phyloP scores from a whole-genome alignment of 306 rosid genomes.

The Abrus precatorius region DNA sequence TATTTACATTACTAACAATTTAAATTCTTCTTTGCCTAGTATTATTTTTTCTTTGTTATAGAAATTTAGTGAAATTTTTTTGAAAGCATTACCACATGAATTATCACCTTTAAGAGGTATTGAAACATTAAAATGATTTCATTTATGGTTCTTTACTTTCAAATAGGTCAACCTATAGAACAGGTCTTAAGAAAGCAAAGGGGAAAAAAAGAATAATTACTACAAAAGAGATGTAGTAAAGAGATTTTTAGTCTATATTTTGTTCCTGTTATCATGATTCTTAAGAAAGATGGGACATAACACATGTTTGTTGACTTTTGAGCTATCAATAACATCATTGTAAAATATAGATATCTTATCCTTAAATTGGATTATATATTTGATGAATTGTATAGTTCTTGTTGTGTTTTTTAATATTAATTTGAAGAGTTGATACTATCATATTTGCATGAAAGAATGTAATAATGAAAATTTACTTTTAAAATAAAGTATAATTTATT shows the following conservation, averaged over 20 bases:
- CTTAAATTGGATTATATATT: neutral
- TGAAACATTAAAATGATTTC: neutral
- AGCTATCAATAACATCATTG: neutral
- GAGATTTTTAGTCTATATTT: no score
- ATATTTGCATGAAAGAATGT: no score
- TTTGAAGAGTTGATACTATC: no score
- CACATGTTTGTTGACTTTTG: neutral
- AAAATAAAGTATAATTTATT: no score
- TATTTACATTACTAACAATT: neutral
- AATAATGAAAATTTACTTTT: no score
- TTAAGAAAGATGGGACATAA: neutral
- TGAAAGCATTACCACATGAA: neutral
- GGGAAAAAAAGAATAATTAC: neutral
- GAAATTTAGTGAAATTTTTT: neutral
- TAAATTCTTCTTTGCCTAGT: neutral
- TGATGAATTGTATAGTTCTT: no score
- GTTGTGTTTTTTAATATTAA: no score
- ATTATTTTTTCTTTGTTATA: neutral
- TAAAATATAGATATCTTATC: neutral
- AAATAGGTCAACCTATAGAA: neutral
- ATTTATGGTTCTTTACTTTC: neutral
- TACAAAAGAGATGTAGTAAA: no score
- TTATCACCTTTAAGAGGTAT: neutral
- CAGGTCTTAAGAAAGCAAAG: neutral
- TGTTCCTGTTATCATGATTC: neutral